Base-by-base conservation (phyloP, 495 filamentous ascomycete genomes). In the Clohesyomyces aquaticus region DNA sequence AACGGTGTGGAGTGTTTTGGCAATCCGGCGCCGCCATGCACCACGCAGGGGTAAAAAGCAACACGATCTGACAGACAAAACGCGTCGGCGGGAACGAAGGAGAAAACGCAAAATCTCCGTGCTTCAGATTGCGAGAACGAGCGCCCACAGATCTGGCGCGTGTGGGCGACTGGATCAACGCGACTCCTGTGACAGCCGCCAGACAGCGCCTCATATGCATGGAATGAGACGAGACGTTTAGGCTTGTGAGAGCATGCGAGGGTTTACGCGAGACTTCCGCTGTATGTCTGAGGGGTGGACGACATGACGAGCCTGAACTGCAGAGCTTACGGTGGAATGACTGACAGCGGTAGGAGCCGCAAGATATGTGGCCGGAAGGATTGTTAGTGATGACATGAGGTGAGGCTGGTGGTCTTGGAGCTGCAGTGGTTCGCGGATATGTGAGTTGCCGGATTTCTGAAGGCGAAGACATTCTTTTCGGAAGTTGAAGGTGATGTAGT, bases 31-130 rank as follows among this genome's bases (percentile, higher is more conserved):
- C n/a, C n/a, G n/a, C n/a, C n/a, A n/a, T 50, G 61, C 46, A 23
- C 18, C 1, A 59, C 55, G 52, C 61, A 65, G 61, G 61, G 52
- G 61, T 46, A 46, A 46, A 47, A 26, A 38, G 53, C 25, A 35
- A 26, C n/a, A 49, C 62, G 55, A 45, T 46, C 25, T 28, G 32
- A 28, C 10, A 29, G 35, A 32, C 21, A n/a, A n/a, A n/a, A n/a
- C n/a, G n/a, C n/a, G n/a, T n/a, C n/a, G n/a, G n/a, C n/a, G n/a
- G n/a, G n/a, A n/a, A n/a, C n/a, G n/a, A n/a, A n/a, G n/a, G n/a
- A n/a, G n/a, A n/a, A n/a, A 14, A 11, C 43, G 21, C 29, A 48
- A 61, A 61, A 21, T 32, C 59, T 48, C 48, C 25, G 26, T 25
- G 38, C 29, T 50, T 60, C 35, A 48, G 54, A 49, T 48, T 48